phyloP scores from a whole-genome alignment of 2,329 filamentous ascomycete species.

The Rhynchosporium secalis region DNA sequence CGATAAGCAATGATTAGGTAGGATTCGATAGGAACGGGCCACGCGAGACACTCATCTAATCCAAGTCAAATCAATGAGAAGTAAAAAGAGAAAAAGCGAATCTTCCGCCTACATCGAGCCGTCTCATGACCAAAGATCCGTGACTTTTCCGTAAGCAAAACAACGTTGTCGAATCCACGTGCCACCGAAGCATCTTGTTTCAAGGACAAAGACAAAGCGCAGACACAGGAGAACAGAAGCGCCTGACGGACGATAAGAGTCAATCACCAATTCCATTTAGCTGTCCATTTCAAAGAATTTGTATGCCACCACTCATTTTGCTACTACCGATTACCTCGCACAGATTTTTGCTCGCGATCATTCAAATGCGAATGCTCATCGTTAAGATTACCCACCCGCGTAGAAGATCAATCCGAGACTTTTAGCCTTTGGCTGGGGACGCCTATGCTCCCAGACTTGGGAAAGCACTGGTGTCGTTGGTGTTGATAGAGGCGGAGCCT shows the following conservation, averaged over 20 bases:
- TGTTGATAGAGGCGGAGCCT: constrained; percentile 45
- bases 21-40: constrained; percentile 18
- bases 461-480: constrained; percentile 53
- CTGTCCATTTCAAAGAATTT: constrained; percentile 21
- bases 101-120: constrained; percentile 16
- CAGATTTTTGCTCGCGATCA: constrained; percentile 26
- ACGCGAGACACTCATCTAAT: constrained; percentile 18
- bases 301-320: constrained; percentile 5
- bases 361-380: constrained; percentile 24
- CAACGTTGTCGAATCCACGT: constrained; percentile 15
- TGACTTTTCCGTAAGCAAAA: constrained; percentile 5
- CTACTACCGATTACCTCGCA: constrained; percentile 6
- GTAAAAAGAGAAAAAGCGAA: constrained; percentile 14
- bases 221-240: constrained; percentile 7
- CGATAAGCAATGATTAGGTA: constrained; percentile 21
- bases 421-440: constrained; percentile 13
- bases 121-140: constrained; percentile 2
- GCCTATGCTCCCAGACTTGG: constrained; percentile 49
- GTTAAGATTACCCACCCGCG: constrained; percentile 18
- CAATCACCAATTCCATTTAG: constrained; percentile 23
- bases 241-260: constrained; percentile 13
- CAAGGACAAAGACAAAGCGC: constrained; percentile 8
- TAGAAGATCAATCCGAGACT: constrained; percentile 28
- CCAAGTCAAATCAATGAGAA: constrained; percentile 14
- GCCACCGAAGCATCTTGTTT: constrained; percentile 15